A percentile compares a stretch with the other conserved stretches of the same genome.
Evolutionary conservation across 331 rosid species (phyloP).

Genomic region (Ulmus americana): DNA sequence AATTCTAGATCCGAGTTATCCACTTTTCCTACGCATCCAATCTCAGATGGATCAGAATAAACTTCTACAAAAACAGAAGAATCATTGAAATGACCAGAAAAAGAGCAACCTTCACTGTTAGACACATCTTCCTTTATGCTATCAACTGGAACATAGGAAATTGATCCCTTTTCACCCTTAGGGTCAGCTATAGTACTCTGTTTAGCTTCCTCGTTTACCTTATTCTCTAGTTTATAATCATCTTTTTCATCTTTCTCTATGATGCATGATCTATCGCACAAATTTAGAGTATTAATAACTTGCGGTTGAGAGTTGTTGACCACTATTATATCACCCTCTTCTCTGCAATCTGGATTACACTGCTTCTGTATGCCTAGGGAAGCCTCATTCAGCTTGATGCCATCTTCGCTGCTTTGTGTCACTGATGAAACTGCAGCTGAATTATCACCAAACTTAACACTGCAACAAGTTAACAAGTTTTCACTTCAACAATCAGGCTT

Average conservation of each 20-base stretch:
- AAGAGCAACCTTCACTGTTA: slow-evolving; percentile 25
- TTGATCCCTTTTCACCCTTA: slow-evolving; percentile 29
- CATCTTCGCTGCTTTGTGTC: slow-evolving; percentile 40
- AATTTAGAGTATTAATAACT: slow-evolving; percentile 5
- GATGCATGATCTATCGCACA: slow-evolving; percentile 27
- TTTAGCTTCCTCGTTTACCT: slow-evolving; percentile 31
- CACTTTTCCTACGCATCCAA: slow-evolving; percentile 30
- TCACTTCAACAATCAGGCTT: slow-evolving; percentile 15
- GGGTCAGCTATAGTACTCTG: slow-evolving; percentile 25
- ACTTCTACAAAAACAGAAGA: slow-evolving; percentile 30
- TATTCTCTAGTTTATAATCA: slow-evolving; percentile 24
- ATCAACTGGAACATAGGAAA: slow-evolving; percentile 20
- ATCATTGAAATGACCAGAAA: slow-evolving; percentile 22
- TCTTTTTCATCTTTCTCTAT: slow-evolving; percentile 28
- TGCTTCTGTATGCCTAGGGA: slow-evolving; percentile 30
- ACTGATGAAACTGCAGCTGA: slow-evolving; percentile 25
- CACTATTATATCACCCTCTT: slow-evolving; percentile 20
- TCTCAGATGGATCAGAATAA: slow-evolving; percentile 25
- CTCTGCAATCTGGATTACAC: slow-evolving; percentile 17
- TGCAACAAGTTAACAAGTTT: slow-evolving; percentile 36
- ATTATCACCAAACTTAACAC: slow-evolving; percentile 33
- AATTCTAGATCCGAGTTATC: slow-evolving; percentile 30
- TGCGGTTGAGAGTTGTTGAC: slow-evolving; percentile 17
- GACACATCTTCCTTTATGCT: slow-evolving; percentile 27
- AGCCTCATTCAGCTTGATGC: slow-evolving; percentile 26